Conservation (phyloP, 2,329 filamentous ascomycete genomes). For the Fusarium cyanostomum region DNA sequence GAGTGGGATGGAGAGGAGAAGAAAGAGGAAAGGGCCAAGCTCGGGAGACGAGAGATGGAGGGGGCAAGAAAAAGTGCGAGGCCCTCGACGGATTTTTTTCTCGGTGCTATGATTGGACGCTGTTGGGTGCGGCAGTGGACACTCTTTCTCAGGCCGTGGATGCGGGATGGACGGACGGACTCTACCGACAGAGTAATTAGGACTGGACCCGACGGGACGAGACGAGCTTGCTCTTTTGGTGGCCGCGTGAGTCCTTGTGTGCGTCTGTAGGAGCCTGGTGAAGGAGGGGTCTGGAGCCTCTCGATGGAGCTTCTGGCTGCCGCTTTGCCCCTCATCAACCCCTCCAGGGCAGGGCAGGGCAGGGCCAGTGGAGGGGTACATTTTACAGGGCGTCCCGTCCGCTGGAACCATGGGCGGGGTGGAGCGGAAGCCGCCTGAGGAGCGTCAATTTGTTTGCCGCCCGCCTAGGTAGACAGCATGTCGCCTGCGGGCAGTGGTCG, state of each 20-base stretch:
- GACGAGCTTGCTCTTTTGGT: not conserved
- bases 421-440: constrained; percentile 20
- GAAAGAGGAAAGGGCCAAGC: constrained; percentile 43
- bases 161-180: constrained; percentile 35
- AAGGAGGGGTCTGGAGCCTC: constrained; percentile 13
- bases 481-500: not conserved
- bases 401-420: constrained; percentile 29
- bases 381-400: constrained; percentile 24
- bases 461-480: constrained; percentile 1
- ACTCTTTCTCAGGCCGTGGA: constrained; percentile 31
- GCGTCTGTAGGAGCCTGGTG: not conserved
- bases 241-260: constrained; percentile 10
- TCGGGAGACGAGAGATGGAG: constrained; percentile 42
- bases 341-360: constrained; percentile 6
- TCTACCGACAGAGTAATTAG: constrained; percentile 34
- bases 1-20: constrained; percentile 45
- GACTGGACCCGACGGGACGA: constrained; percentile 8
- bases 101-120: constrained; percentile 51
- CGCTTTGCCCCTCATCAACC: constrained; percentile 27
- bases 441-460: constrained; percentile 18
- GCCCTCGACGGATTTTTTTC: constrained; percentile 51
- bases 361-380: constrained; percentile 24
- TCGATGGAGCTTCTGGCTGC: constrained; percentile 18
- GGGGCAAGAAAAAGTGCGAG: constrained; percentile 49
- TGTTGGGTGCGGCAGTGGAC: constrained; percentile 39